Evolutionary conservation across 2,329 filamentous ascomycete genomes (phyloP), one percentile per base, ranked within the genome.

Genomic region (Neophaeococcomyces aloes): DNA sequence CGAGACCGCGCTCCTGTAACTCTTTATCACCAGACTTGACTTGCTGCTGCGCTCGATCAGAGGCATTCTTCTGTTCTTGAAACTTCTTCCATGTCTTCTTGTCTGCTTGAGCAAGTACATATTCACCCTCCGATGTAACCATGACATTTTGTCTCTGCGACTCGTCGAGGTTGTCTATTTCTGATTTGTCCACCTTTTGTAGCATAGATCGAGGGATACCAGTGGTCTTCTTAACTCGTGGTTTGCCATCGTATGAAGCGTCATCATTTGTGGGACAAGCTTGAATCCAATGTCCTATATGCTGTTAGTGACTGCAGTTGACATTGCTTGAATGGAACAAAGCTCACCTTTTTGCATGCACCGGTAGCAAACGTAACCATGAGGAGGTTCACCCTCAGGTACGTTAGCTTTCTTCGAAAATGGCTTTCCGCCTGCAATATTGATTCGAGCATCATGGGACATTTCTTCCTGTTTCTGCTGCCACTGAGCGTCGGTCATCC

Each of bases 251-350:
- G 63, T 88, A 96, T 48, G 87, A 88, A 2, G 91, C 89, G 54
- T 98, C 88, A 61, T 94, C 86, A 62, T 98, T 98, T n/a, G 89
- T 98, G 5, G 91, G 91, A 59, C 91, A 98, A 41, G 86, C 78
- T 66, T 96, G 89, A 50, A 98, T 98, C 89, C 89, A 98, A 63
- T 98, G 91, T n/a, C 88, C 71, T 74, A 50, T 7, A 34, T 27
- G n/a, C 42, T 45, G 51, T 66, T 55, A 66, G 58, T 37, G n/a
- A 32, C 29, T 29, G 23, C 29, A 36, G 30, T 33, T 2, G 18
- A 38, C 15, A 27, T 38, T 15, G 13, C 18, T 29, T 45, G 30
- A 29, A n/a, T n/a, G 23, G 21, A 35, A 35, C 11, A 30, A 23
- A 27, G 51, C 56, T 49, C 61, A 71, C 74, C 91, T 67, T 95